These are phyloP conservation scores for Solanum pimpinellifolium DNA, from an alignment of 257 asterid genomes.

Conservation along the genomic window DNA sequence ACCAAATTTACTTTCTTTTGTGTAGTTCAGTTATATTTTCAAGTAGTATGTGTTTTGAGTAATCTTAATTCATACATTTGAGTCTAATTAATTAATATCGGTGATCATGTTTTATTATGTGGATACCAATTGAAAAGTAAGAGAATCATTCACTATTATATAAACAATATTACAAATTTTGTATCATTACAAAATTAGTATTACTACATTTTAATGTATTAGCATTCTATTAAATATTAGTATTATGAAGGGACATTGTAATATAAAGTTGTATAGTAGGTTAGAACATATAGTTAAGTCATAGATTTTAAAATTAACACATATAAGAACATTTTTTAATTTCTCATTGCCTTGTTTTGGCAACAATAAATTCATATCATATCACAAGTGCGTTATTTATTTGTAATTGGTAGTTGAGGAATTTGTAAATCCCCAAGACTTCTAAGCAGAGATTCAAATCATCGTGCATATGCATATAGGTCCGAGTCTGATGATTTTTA, in stretches of 20 bases:
- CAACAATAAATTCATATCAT: not conserved
- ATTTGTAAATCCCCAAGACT: not conserved
- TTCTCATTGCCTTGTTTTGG: not conserved
- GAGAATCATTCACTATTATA: not conserved
- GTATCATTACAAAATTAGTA: not conserved
- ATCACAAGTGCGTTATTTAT: not conserved
- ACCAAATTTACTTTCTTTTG: not conserved
- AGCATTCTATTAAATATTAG: not conserved
- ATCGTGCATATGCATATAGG: not conserved
- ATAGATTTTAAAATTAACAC: not conserved
- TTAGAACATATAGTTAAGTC: not conserved
- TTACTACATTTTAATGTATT: not conserved
- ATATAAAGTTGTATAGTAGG: not conserved
- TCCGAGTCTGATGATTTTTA: not conserved
- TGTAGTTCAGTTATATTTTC: not conserved
- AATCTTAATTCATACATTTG: not conserved
- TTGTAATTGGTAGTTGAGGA: not conserved
- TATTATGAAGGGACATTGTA: not conserved
- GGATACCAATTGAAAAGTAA: not conserved
- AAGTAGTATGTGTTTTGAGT: not conserved
- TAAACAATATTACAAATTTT: not conserved
- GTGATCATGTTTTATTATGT: not conserved
- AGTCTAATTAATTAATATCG: not conserved
- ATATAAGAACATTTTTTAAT: too few species aligned
- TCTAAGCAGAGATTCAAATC: not conserved